Evolutionary conservation across 495 filamentous ascomycete genomes (phyloP), one percentile per base, ranked within the genome.

Genomic region (Penicillium herquei): DNA sequence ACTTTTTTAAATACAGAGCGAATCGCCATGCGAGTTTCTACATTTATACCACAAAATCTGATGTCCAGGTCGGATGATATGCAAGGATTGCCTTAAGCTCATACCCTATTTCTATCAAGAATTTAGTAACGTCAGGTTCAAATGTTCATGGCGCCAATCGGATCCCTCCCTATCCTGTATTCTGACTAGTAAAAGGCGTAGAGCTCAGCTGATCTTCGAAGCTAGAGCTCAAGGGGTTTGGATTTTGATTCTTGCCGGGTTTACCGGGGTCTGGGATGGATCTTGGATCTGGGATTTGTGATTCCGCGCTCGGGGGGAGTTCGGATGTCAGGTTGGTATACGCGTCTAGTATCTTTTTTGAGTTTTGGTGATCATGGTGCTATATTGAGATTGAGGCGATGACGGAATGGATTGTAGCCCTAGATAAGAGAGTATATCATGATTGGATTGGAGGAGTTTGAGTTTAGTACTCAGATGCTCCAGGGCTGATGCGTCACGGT

Each of bases 11-110:
- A 12, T 42, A 13, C 8, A 49, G 31, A 49, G 14, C 34, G 32
- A 49, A 39, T 49, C 17, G 33, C 31, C 43, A 46, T 3, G 5
- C 30, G n/a, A 32, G 26, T 30, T 32, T 46, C 31, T 31, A 46
- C 43, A 46, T n/a, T 44, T 8, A 46, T 32, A 26, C 43, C 26
- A 33, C 14, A 17, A 39, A 37, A 30, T 21, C 18, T 30, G 14
- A 49, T 21, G 32, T 9, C 31, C 21, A 6, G 21, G 46, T 49
- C 46, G 6, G 16, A 17, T 49, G 46, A 49, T 49, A 35, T 49
- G 46, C 46, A 49, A 49, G 46, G 46, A 49, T n/a, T 46, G 21
- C 31, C 32, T 37, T 32, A 21, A 49, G 46, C 46, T 49, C 45
- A 18, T 32, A 39, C 21, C 10, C 31, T 49, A 49, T 49, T 35